phyloP scores from a whole-genome alignment of 768 basidiomycete genomes.

The Mrakia hoshinonis region DNA sequence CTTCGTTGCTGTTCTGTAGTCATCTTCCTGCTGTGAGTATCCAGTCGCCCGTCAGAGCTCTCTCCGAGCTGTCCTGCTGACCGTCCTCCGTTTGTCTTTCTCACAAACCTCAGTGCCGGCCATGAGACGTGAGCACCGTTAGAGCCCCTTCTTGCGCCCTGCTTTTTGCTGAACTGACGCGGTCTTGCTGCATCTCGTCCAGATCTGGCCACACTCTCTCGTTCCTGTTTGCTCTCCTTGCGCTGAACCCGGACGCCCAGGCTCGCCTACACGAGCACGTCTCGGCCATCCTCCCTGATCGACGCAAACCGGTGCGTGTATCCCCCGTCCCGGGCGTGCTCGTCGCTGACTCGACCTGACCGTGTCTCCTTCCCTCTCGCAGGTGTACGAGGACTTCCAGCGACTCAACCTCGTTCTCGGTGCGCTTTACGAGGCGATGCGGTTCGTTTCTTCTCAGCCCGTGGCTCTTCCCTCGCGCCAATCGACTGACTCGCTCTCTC shows the following conservation, averaged over 20 bases:
- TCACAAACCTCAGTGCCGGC: not conserved
- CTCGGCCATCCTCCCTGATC: not conserved
- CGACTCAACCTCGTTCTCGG: not conserved
- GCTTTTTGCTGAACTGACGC: not conserved
- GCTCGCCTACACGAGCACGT: constrained; percentile 15
- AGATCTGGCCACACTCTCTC: constrained; percentile 13
- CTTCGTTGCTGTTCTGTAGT: not conserved
- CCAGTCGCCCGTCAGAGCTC: not conserved
- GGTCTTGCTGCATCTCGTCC: not conserved
- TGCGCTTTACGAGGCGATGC: constrained; percentile 11
- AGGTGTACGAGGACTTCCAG: constrained; percentile 25
- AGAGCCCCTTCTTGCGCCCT: too few species aligned
- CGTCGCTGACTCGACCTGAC: not conserved
- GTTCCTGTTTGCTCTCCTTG: constrained; percentile 18
- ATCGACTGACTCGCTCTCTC: not conserved
- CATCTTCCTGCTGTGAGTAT: constrained; percentile 15
- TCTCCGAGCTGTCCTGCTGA: not conserved
- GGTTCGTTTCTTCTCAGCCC: not conserved
- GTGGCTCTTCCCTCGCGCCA: not conserved
- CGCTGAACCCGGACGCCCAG: constrained; percentile 19
- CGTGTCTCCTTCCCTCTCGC: not conserved
- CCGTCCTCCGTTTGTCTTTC: not conserved
- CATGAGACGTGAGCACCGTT: not conserved
- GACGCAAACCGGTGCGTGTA: constrained; percentile 9
- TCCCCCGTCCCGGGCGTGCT: not conserved